Evolutionary conservation across 495 filamentous ascomycete genomes (phyloP), one percentile per base, ranked within the genome.

Genomic region (Penicillium soppii): DNA sequence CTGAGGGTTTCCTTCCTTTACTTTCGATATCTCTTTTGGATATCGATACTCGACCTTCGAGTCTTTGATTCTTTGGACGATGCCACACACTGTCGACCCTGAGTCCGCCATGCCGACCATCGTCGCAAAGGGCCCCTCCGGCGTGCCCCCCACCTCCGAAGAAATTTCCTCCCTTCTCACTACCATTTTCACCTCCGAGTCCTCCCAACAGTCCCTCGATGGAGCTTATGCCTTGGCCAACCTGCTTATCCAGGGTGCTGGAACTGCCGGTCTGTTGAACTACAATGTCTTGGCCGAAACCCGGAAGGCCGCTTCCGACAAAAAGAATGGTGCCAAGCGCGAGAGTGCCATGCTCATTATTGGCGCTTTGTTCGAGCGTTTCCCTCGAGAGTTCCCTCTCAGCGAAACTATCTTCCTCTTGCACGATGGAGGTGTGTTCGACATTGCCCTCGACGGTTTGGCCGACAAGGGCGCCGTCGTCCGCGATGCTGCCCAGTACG

Each of bases 311-410:
- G 91, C 95, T 8, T 70, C 79, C 50, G 91, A 98, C 74, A 98
- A 97, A 83, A 98, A 98, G 77, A 91, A 86, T 73, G 88, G 87
- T 6, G 76, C 84, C 47, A 82, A 81, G 56, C 81, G 95, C 50
- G 94, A 97, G 70, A 90, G 94, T 64, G 88, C 92, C 42, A 95
- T 97, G 84, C 91, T 96, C 61, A 86, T 95, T 44, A 80, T 97
- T 37, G 95, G 94, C 44, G 94, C 94, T 46, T 65, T 99, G 13
- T 91, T 96, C 59, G 94, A 99, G 73, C 84, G 84, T 15, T 87
- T 97, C 66, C 89, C 91, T 19, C 78, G 79, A 9, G 82, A 83
- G 41, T 87, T 92, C 57, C 86, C 82, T 16, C 70, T 90, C 45
- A 90, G 82, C 67, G 95, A 97, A 69, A 80, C 88, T 21, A 69